These are phyloP conservation scores for Pilasporangium apinafurcum DNA, from an alignment of 352 stramenopile genomes.

Conservation along the genomic window DNA sequence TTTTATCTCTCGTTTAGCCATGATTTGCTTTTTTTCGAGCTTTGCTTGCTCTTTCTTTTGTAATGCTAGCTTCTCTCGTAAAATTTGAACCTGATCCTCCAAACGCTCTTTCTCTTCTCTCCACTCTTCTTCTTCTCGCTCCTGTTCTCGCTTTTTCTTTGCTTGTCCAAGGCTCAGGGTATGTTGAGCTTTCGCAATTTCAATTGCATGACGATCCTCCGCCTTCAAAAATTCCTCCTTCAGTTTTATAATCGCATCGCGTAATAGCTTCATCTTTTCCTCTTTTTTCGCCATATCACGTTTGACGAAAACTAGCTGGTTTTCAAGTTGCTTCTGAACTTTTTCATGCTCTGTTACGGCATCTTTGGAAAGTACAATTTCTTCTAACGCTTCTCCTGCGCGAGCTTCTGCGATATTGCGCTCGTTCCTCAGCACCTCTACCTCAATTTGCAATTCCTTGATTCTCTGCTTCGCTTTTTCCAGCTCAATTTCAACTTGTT, in stretches of 20 bases:
- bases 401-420: constrained; percentile 68
- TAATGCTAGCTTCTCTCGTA: constrained; percentile 57
- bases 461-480: constrained; percentile 36
- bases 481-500: constrained; percentile 54
- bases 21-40: constrained; percentile 14
- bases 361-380: constrained; percentile 68
- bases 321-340: constrained; percentile 33
- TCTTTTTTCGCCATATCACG: constrained; percentile 44
- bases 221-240: constrained; percentile 88
- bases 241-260: constrained; percentile 77
- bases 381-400: constrained; percentile 73
- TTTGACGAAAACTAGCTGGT: constrained; percentile 32
- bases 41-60: constrained; percentile 21
- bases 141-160: neutral
- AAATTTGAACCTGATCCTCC: constrained; percentile 45
- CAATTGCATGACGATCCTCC: constrained; percentile 73
- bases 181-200: constrained; percentile 52
- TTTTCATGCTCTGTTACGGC: constrained; percentile 22
- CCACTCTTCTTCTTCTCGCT: constrained; percentile 31
- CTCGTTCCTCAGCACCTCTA: constrained; percentile 47
- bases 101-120: constrained; percentile 45
- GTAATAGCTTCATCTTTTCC: constrained; percentile 55
- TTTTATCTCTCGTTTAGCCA: constrained; percentile 10
- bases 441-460: constrained; percentile 52
- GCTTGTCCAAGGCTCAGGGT: constrained; percentile 8